These are phyloP conservation scores for Suillus hirtellus DNA, from an alignment of 768 basidiomycete genomes.

Conservation along the genomic window DNA sequence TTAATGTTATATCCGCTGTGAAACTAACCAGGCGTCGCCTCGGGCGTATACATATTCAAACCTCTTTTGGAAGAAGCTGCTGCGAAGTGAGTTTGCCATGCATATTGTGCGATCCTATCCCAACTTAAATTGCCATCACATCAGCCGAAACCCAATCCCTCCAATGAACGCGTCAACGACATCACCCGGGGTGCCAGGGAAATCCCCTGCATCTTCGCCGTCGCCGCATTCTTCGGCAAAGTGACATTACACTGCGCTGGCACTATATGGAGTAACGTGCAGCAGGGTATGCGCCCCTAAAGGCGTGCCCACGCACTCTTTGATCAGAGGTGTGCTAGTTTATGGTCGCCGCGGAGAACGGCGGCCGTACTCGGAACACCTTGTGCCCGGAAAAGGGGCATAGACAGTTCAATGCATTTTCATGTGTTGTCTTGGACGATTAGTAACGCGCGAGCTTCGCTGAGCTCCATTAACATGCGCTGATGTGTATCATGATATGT, in stretches of 20 bases:
- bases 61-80: slow-evolving; percentile 38
- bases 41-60: slow-evolving; percentile 69
- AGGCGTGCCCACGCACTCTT: not conserved
- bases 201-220: slow-evolving; percentile 5
- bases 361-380: not conserved
- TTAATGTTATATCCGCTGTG: slow-evolving; percentile 5
- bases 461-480: slow-evolving; percentile 9
- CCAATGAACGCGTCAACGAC: not conserved
- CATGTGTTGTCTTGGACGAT: slow-evolving; percentile 3
- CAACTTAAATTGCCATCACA: not conserved
- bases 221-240: slow-evolving; percentile 7
- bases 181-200: slow-evolving; percentile 5
- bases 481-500: slow-evolving; percentile 6
- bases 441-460: slow-evolving; percentile 7
- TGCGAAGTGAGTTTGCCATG: slow-evolving; percentile 17
- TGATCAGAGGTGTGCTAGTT: not conserved
- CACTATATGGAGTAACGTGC: not conserved
- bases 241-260: slow-evolving; percentile 7
- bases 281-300: slow-evolving; percentile 9
- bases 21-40: slow-evolving; percentile 49
- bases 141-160: not conserved
- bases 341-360: slow-evolving; percentile 2
- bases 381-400: not conserved
- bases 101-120: not conserved
- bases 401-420: not conserved